phyloP scores from a whole-genome alignment of 1,284 basidiomycete genomes.

The Malassezia psittaci region DNA sequence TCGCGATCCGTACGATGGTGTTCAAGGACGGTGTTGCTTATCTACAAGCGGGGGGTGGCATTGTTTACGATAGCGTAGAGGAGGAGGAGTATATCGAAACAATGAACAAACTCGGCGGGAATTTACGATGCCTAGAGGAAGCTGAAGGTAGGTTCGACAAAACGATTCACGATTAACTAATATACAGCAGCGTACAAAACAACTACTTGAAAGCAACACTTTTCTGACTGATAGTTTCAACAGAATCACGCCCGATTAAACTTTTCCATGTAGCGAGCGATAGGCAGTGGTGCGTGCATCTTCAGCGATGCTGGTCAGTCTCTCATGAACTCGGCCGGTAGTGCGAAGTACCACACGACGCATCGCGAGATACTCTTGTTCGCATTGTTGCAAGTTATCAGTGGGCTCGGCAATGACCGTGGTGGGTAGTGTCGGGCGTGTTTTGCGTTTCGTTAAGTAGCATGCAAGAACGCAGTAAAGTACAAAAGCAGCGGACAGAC shows the following conservation, averaged over 20 bases:
- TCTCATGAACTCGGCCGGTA: not conserved
- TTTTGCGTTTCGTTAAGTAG: not conserved
- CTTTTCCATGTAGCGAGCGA: too few relatives aligned
- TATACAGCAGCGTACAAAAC: not conserved
- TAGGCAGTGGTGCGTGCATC: not conserved
- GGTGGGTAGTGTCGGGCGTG: not conserved
- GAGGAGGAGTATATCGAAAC: constrained; percentile 95
- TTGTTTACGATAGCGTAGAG: constrained; percentile 93
- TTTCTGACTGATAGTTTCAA: too few relatives aligned
- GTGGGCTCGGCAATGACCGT: not conserved
- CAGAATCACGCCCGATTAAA: too few relatives aligned
- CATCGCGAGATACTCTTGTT: not conserved
- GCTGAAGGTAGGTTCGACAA: constrained; percentile 56
- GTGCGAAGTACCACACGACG: not conserved
- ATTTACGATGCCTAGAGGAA: constrained; percentile 69
- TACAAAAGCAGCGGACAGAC: not conserved
- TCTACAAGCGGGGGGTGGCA: constrained; percentile 84
- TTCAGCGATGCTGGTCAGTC: not conserved
- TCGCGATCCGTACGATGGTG: constrained; percentile 95
- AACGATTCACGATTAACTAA: not conserved
- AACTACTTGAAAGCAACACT: not conserved
- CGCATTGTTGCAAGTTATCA: not conserved
- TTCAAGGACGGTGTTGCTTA: constrained; percentile 90
- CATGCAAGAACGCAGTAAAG: not conserved
- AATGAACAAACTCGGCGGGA: constrained; percentile 83